These are phyloP conservation scores for Tulasnella sp. DNA, from an alignment of 768 basidiomycete species.

Conservation along the genomic window DNA sequence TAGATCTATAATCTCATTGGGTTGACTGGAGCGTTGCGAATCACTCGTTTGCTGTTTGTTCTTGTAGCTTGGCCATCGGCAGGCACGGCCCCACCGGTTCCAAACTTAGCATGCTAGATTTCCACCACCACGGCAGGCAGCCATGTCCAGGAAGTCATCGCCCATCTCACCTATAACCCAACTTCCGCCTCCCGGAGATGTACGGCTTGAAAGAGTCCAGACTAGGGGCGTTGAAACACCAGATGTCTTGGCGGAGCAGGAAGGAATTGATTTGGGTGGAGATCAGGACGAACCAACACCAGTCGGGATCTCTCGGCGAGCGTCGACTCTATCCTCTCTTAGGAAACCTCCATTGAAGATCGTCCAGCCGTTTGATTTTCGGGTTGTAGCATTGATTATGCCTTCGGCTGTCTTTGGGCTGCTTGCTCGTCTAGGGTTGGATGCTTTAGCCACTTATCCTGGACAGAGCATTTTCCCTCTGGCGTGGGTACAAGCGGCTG, in stretches of 20 bases:
- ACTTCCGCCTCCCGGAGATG: background rate
- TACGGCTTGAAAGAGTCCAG: background rate
- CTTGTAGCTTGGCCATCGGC: background rate
- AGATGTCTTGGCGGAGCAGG: slow-evolving; percentile 9
- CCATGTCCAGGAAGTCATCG: background rate
- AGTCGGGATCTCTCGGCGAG: background rate
- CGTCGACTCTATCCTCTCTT: background rate
- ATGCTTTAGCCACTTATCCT: slow-evolving; percentile 67
- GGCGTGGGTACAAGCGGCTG: slow-evolving; percentile 78
- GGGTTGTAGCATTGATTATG: slow-evolving; percentile 66
- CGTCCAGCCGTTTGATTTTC: slow-evolving; percentile 51
- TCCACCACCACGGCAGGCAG: background rate
- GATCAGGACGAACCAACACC: background rate
- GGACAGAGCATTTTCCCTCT: slow-evolving; percentile 75
- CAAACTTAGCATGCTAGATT: slow-evolving; percentile 8
- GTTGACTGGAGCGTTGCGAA: background rate
- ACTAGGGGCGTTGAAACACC: slow-evolving; percentile 10
- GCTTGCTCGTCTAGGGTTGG: slow-evolving; percentile 73
- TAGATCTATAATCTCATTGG: background rate
- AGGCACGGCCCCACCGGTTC: background rate
- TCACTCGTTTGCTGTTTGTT: too few species aligned
- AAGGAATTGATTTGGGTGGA: background rate
- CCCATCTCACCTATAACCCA: background rate
- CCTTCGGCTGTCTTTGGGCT: slow-evolving; percentile 83
- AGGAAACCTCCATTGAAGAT: slow-evolving; percentile 13